Evolutionary conservation across 192 early-diverging fungal genomes (phyloP), one percentile per base, ranked within the genome.

Genomic region (Allomyces macrogynus): DNA sequence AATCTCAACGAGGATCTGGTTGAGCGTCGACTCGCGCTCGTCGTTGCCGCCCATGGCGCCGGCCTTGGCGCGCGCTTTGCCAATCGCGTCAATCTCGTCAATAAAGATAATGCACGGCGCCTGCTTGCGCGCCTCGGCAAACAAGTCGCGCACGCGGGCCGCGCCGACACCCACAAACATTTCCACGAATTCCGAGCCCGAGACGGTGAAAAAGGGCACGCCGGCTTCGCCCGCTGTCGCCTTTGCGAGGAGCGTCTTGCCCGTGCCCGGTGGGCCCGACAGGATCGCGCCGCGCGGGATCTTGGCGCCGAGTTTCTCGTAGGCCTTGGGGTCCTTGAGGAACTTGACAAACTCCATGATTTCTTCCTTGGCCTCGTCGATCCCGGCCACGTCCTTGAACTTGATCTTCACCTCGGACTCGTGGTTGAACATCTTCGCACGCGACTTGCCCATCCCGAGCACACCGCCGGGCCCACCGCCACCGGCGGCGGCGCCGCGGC

Each of bases 281-380:
- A 99, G 75, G 65, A 97, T 91, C 8, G 96, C 96, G 61, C 96
- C 96, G 77, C 92, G 93, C 62, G 96, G 96, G 73, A 99, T 99
- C 75, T 97, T 95, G 61, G 96, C 96, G 24, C 96, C 96, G 11
- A 99, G 73, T 40, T 80, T 78, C 73, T 99, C 94, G 77, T 93
- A 99, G 23, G 78, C 72, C 49, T 77, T 81, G 40, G 95, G 95
- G 71, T 95, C 86, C 75, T 98, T 98, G 64, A 97, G 77, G 77
- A 97, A 97, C 76, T 96, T 95, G 65, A 99, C 96, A 87, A 99
- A 99, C 80, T 99, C 96, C 96, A 99, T 99, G 63, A 99, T 99
- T 76, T 99, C 96, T 68, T 91, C 86, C 80, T 99, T 99, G 60
- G 94, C 96, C 71, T 99, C 96, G 78, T 99, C 94, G 76, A 91